These are phyloP conservation scores for Lentinus tigrinus DNA, from an alignment of 768 basidiomycete species.

Conservation along the genomic window DNA sequence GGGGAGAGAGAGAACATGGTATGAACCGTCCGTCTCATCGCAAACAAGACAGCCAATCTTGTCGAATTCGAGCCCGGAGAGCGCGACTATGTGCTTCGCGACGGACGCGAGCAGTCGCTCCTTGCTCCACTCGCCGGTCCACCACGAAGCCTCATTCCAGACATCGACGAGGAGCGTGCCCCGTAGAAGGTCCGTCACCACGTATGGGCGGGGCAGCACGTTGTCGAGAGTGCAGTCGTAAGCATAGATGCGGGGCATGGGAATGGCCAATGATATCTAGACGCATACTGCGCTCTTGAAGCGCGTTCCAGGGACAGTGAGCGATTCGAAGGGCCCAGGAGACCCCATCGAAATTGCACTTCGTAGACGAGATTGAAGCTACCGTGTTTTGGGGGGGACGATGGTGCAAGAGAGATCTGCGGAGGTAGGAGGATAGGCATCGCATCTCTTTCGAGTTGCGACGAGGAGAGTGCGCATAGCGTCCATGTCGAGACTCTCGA, in stretches of 20 bases:
- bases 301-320: neutral
- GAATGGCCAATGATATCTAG: neutral
- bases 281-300: neutral
- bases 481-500: no score
- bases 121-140: neutral
- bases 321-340: neutral
- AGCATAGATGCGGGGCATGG: neutral
- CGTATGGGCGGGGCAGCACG: neutral
- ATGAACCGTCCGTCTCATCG: neutral
- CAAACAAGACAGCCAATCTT: neutral
- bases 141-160: neutral
- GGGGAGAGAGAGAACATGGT: neutral
- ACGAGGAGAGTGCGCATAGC: no score
- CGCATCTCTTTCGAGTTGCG: no score
- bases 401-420: neutral
- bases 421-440: no score
- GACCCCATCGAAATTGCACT: neutral
- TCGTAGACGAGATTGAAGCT: conserved; percentile 1
- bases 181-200: neutral
- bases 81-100: neutral
- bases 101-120: neutral
- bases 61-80: neutral
- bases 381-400: neutral
- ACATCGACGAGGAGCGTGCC: neutral
- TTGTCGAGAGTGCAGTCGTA: neutral